phyloP scores from a whole-genome alignment of 352 stramenopile genomes.

The Pythium monospermum region DNA sequence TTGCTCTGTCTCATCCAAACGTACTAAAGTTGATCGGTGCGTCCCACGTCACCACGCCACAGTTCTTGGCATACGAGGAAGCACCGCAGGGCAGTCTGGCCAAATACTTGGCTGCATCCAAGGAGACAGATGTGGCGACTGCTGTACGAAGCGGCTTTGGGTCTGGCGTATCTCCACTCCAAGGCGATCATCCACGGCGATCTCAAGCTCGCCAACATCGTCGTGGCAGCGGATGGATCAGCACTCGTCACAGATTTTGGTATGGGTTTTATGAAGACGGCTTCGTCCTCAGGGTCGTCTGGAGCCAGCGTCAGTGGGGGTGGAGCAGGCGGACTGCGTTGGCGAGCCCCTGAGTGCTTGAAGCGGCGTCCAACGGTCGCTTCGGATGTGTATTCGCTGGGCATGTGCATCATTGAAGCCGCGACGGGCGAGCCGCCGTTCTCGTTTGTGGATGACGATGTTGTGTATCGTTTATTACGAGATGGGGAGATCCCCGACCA shows the following conservation, averaged over 20 bases:
- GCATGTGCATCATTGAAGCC: slow-evolving; percentile 25
- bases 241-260: slow-evolving; percentile 81
- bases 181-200: slow-evolving; percentile 40
- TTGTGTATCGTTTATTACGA: slow-evolving; percentile 6
- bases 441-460: slow-evolving; percentile 4
- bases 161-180: not conserved
- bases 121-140: not conserved
- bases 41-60: too few relatives aligned
- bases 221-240: slow-evolving; percentile 38
- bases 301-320: too few relatives aligned
- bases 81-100: too few relatives aligned
- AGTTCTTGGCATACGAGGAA: too few relatives aligned
- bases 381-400: slow-evolving; percentile 27
- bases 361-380: slow-evolving; percentile 9
- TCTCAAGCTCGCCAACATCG: slow-evolving; percentile 55
- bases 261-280: slow-evolving; percentile 9
- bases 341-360: slow-evolving; percentile 24
- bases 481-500: slow-evolving; percentile 17
- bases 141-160: not conserved
- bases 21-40: too few relatives aligned
- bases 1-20: too few relatives aligned
- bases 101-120: too few relatives aligned
- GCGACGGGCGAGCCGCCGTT: slow-evolving; percentile 17
- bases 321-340: slow-evolving; percentile 11
- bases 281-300: too few relatives aligned